These are phyloP conservation scores for Capsella bursapastoris DNA, from an alignment of 345 rosid species.

Conservation along the genomic window DNA sequence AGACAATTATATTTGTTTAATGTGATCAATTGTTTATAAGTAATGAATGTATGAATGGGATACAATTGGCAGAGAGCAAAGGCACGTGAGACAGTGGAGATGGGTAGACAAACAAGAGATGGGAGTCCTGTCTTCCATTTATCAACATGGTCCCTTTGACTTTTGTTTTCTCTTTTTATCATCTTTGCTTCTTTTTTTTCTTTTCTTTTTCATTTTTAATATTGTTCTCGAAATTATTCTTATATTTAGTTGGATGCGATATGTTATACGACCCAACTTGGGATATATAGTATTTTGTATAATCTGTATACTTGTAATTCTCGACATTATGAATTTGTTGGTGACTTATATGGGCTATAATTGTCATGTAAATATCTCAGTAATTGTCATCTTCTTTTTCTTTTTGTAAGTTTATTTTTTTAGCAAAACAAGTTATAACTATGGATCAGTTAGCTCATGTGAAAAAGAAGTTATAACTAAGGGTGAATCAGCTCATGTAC, in stretches of 20 bases:
- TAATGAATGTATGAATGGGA: conserved; percentile 20
- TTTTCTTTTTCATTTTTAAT: neutral
- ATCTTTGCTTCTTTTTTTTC: neutral
- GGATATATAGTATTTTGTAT: conserved; percentile 28
- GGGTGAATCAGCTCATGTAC: neutral
- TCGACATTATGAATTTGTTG: conserved; percentile 16
- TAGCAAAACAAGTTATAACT: neutral
- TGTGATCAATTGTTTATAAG: conserved; percentile 10
- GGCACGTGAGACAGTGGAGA: conserved; percentile 58
- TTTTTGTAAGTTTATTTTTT: neutral
- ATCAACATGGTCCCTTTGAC: conserved; percentile 47
- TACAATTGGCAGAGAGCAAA: conserved; percentile 55
- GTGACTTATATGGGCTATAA: conserved; percentile 19
- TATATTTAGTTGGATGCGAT: conserved; percentile 34
- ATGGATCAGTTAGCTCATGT: neutral
- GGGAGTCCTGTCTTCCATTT: conserved; percentile 57
- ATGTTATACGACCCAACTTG: conserved; percentile 30
- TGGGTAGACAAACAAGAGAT: conserved; percentile 56
- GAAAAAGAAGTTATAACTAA: no score
- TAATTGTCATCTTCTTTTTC: neutral
- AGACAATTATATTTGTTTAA: neutral
- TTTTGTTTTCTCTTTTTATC: conserved; percentile 2
- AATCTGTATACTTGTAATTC: conserved; percentile 19
- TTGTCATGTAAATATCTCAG: neutral
- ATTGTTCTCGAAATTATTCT: conserved; percentile 6